These are phyloP conservation scores for Aspergillus brunneoviolaceus DNA, from an alignment of 2,329 filamentous ascomycete species.

Conservation along the genomic window DNA sequence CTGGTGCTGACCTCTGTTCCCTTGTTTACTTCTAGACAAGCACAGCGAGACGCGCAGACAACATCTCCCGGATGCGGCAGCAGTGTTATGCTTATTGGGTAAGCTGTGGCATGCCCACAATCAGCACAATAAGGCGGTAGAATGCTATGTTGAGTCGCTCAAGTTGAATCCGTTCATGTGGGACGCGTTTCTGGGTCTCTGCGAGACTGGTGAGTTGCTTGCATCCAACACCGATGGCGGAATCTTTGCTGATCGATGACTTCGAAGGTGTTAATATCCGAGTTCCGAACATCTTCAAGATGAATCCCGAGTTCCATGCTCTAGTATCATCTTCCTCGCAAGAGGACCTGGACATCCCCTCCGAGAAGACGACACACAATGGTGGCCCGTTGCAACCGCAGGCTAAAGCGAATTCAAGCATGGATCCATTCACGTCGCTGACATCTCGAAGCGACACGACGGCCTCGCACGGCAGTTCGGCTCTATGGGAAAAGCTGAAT, in stretches of 20 bases:
- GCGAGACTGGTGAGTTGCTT: slow-evolving; percentile 63
- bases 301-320: slow-evolving; percentile 63
- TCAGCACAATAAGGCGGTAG: slow-evolving; percentile 77
- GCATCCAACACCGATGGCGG: not conserved
- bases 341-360: slow-evolving; percentile 28
- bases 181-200: slow-evolving; percentile 90
- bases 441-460: slow-evolving; percentile 35
- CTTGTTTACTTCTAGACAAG: slow-evolving; percentile 49
- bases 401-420: slow-evolving; percentile 34
- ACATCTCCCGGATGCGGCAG: slow-evolving; percentile 76
- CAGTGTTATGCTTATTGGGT: slow-evolving; percentile 78
- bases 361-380: slow-evolving; percentile 35
- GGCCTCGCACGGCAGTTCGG: slow-evolving; percentile 42
- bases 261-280: slow-evolving; percentile 72
- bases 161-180: slow-evolving; percentile 95
- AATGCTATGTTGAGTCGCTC: slow-evolving; percentile 83
- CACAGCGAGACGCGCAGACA: slow-evolving; percentile 75
- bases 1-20: slow-evolving; percentile 7
- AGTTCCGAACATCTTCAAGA: slow-evolving; percentile 81
- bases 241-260: not conserved
- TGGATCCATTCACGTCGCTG: slow-evolving; percentile 46
- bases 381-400: slow-evolving; percentile 39
- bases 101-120: slow-evolving; percentile 81
- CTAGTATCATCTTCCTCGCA: slow-evolving; percentile 43
- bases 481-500: slow-evolving; percentile 51